Evolutionary conservation across 768 basidiomycete genomes (phyloP).

Genomic region (Xerocomellus amylosporus): DNA sequence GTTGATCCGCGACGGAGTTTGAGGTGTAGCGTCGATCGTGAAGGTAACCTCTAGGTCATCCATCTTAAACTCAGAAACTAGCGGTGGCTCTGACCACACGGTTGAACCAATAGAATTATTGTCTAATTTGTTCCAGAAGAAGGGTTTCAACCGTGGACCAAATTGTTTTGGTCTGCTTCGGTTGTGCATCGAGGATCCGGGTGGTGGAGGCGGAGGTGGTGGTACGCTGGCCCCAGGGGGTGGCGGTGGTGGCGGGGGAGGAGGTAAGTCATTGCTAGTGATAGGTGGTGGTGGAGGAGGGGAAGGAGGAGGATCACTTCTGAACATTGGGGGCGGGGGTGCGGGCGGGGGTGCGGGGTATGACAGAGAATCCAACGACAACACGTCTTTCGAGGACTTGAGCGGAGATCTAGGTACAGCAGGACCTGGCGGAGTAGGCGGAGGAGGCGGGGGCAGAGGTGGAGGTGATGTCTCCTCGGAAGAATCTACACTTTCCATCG

Average conservation of each 20-base stretch:
- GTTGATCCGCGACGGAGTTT: conserved; percentile 41
- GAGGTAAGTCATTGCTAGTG: conserved; percentile 18
- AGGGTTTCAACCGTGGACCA: conserved; percentile 70
- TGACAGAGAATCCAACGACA: conserved; percentile 18
- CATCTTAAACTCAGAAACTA: conserved; percentile 48
- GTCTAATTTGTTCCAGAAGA: conserved; percentile 89
- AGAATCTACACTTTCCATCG: conserved; percentile 11
- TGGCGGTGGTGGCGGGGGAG: conserved; percentile 24
- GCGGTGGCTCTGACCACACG: conserved; percentile 67
- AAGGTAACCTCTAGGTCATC: conserved; percentile 76
- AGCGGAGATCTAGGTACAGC: conserved; percentile 7
- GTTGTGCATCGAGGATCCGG: conserved; percentile 31
- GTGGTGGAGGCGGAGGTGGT: conserved; percentile 27
- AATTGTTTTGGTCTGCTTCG: conserved; percentile 32
- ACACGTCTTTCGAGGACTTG: conserved; percentile 27
- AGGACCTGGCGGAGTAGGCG: conserved; percentile 18
- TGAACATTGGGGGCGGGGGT: conserved; percentile 6
- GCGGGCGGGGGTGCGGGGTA: conserved; percentile 33
- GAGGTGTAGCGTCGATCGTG: conserved; percentile 47
- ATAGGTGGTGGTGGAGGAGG: conserved; percentile 28
- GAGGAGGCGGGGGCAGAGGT: conserved; percentile 25
- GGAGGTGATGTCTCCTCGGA: conserved; percentile 13
- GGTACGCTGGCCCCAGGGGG: conserved; percentile 26
- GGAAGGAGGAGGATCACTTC: conserved; percentile 21
- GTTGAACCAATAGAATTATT: conserved; percentile 43